These are phyloP conservation scores for Asterochloris sp. DNA, from an alignment of 139 green algal genomes.

Conservation along the genomic window DNA sequence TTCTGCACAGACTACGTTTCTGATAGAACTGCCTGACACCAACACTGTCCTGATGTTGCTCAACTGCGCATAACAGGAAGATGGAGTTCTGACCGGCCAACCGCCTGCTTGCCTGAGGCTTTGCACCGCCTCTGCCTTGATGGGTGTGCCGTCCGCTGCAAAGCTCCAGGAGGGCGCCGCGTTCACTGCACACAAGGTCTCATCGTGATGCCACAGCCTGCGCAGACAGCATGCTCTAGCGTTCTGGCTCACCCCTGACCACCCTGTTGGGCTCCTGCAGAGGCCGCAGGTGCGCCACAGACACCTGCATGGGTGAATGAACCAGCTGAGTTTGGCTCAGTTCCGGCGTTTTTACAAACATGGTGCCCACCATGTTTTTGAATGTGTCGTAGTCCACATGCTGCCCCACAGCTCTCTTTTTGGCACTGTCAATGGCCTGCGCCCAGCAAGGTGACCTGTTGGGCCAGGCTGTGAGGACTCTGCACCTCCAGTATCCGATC, in stretches of 20 bases:
- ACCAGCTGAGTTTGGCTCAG: not conserved
- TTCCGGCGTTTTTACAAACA: not conserved
- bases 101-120: not conserved
- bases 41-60: not conserved
- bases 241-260: not conserved
- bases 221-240: not conserved
- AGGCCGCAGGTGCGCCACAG: slow-evolving; percentile 20
- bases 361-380: slow-evolving; percentile 61
- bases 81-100: not conserved
- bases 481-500: not conserved
- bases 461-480: not conserved
- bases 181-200: not conserved
- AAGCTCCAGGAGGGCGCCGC: slow-evolving; percentile 2
- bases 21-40: not conserved
- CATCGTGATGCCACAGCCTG: not conserved
- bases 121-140: not conserved
- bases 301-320: not conserved
- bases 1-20: not conserved
- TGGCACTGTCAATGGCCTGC: slow-evolving; percentile 45
- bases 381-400: slow-evolving; percentile 69
- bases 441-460: not conserved
- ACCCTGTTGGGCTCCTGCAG: slow-evolving; percentile 12
- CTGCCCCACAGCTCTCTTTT: slow-evolving; percentile 60
- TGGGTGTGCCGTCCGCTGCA: not conserved
- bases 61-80: not conserved